Evolutionary conservation across 768 basidiomycete genomes (phyloP), one percentile per base, ranked within the genome.

Genomic region (Boletus coccyginus): DNA sequence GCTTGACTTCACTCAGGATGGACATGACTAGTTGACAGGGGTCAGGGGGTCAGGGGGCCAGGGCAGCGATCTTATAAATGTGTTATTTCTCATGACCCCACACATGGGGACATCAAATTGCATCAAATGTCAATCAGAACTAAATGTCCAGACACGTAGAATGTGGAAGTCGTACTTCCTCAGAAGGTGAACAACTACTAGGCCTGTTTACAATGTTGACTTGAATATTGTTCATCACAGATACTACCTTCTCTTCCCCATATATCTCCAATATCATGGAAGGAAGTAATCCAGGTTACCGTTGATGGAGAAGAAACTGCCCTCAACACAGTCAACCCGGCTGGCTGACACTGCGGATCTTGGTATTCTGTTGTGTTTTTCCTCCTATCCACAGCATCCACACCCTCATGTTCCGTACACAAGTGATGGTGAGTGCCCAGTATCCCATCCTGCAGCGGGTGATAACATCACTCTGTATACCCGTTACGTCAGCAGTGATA

Each of bases 401-500:
- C 19, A 33, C 35, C 21, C 47, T 64, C 8, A n/a, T 61, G 42
- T 55, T 64, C 4, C 19, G 40, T n/a, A 45, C 29, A 14, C 50
- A 46, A 40, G 32, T 1, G 4, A 33, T 17, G 0, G 5, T 21
- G 0, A 38, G 0, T 5, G 7, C 6, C 21, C 24, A 5, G 35
- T 5, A n/a, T n/a, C n/a, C n/a, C n/a, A n/a, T n/a, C 45, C 47
- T 62, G 5, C 63, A 61, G 13, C 47, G 56, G 32, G 19, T 13
- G 11, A 42, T 62, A 36, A 53, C 62, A 12, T 21, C 65, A 7
- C 56, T 66, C 9, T 56, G 61, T 2, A 17, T 50, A 2, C 32
- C 55, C 11, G 32, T 66, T 44, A 57, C 59, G 8, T 66, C 57
- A 2, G 62, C 56, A 4, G n/a, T 63, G 46, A 45, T 59, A 16